Evolutionary conservation across 1,284 basidiomycete genomes (phyloP).

Genomic region (Cystobasidiaceae sp.): DNA sequence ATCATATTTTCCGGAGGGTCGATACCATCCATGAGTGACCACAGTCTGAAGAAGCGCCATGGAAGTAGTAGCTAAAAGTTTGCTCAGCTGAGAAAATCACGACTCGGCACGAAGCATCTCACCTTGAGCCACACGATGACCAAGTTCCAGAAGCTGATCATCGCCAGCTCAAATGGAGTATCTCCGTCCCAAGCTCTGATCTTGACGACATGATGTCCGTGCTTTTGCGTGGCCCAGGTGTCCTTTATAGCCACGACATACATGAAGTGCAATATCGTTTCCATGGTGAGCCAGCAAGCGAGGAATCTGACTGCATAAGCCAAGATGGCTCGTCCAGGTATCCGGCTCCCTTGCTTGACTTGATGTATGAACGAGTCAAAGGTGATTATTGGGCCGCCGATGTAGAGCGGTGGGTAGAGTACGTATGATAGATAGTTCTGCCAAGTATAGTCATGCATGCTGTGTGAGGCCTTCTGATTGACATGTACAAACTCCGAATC

Average conservation of each 20-base stretch:
- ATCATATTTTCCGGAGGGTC: constrained; percentile 99
- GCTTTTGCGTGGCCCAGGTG: constrained; percentile 48
- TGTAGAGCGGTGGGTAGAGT: constrained; percentile 87
- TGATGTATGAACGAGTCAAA: constrained; percentile 95
- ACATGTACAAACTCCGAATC: not conserved
- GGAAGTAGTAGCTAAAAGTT: constrained; percentile 73
- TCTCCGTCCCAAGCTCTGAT: constrained; percentile 54
- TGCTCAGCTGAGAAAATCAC: not conserved
- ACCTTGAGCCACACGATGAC: constrained; percentile 97
- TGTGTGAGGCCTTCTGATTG: constrained; percentile 18
- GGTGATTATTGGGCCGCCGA: constrained; percentile 92
- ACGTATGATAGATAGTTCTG: constrained; percentile 65
- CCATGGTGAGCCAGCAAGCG: constrained; percentile 73
- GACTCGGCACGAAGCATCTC: constrained; percentile 34
- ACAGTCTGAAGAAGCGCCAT: constrained; percentile 95
- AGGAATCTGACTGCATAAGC: constrained; percentile 69
- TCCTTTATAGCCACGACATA: constrained; percentile 97
- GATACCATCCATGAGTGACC: constrained; percentile 83
- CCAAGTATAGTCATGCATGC: constrained; percentile 54
- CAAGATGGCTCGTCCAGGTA: constrained; percentile 48
- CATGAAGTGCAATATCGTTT: constrained; percentile 87
- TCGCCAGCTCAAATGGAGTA: constrained; percentile 72
- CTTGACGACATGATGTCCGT: constrained; percentile 54
- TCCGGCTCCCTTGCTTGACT: constrained; percentile 51
- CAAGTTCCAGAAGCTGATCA: constrained; percentile 97